Evolutionary conservation across 257 asterid species (phyloP).

Genomic region (Scutellaria minor): DNA sequence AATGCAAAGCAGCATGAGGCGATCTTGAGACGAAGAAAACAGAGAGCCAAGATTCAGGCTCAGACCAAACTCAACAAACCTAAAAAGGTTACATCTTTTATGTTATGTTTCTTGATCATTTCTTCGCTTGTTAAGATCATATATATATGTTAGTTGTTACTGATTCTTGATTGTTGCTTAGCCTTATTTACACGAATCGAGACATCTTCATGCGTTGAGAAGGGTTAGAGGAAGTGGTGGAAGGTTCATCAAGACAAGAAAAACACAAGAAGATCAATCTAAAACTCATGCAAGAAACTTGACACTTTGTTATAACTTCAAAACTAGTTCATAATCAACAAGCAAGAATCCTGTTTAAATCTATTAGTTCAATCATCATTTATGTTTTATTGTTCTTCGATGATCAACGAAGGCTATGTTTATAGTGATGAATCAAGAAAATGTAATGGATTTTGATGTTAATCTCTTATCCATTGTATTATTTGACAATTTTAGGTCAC

Average conservation of each 20-base stretch:
- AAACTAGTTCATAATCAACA: too few relatives aligned
- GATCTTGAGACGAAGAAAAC: conserved; percentile 29
- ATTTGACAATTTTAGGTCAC: too few relatives aligned
- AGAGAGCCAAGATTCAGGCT: conserved; percentile 15
- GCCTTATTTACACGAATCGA: conserved; percentile 34
- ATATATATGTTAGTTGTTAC: neutral
- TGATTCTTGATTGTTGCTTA: neutral
- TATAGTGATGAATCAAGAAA: too few relatives aligned
- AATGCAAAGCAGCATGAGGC: conserved; percentile 32
- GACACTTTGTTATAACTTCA: neutral
- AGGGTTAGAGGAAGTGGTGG: conserved; percentile 31
- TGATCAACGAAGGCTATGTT: too few relatives aligned
- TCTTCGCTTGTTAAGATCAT: neutral
- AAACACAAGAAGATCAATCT: neutral
- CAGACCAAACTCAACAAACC: neutral
- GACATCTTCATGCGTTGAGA: conserved; percentile 38
- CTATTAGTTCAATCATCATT: too few relatives aligned
- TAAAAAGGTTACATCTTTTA: conserved; percentile 21
- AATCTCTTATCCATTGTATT: too few relatives aligned
- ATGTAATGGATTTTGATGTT: too few relatives aligned
- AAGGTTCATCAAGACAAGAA: conserved; percentile 24
- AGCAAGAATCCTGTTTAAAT: too few relatives aligned
- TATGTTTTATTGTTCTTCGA: too few relatives aligned
- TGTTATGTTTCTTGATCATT: neutral
- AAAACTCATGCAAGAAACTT: conserved; percentile 12